Percentiles rank a stretch among this genome's conserved stretches.
Evolutionary conservation across 1,139 yeast species (phyloP).

Genomic region (Hansenula anomala): DNA sequence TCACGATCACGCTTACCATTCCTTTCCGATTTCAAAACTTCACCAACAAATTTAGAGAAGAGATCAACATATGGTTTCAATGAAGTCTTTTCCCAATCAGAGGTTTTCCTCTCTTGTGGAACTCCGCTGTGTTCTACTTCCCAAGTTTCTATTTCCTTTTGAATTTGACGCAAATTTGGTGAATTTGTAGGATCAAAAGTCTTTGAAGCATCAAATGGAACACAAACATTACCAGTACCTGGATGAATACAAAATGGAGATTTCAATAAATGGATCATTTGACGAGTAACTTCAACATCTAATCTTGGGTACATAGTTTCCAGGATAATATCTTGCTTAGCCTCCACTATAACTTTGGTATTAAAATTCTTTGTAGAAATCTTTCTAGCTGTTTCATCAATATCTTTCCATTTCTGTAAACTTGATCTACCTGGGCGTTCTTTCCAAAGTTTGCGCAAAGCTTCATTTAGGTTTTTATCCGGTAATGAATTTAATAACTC

Average conservation of each 20-base stretch:
- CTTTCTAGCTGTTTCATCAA: slow-evolving; percentile 50
- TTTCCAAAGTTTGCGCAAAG: slow-evolving; percentile 54
- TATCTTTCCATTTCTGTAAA: slow-evolving; percentile 75
- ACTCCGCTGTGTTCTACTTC: slow-evolving; percentile 31
- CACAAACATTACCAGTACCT: slow-evolving; percentile 95
- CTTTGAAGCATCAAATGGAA: slow-evolving; percentile 69
- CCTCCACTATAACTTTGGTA: slow-evolving; percentile 46
- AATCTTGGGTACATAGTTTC: slow-evolving; percentile 84
- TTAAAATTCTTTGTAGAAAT: slow-evolving; percentile 25
- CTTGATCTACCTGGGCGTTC: slow-evolving; percentile 42
- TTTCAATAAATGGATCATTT: slow-evolving; percentile 84
- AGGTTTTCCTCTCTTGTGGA: slow-evolving; percentile 23
- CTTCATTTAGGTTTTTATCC: slow-evolving; percentile 50
- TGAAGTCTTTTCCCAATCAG: slow-evolving; percentile 62
- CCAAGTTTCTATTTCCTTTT: slow-evolving; percentile 34
- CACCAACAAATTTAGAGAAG: slow-evolving; percentile 60
- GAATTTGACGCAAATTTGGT: slow-evolving; percentile 66
- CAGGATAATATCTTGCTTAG: slow-evolving; percentile 80
- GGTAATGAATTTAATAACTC: slow-evolving; percentile 54
- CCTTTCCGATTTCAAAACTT: slow-evolving; percentile 52
- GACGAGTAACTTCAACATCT: slow-evolving; percentile 90
- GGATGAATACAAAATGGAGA: slow-evolving; percentile 99
- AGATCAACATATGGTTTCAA: slow-evolving; percentile 71
- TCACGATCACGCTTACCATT: slow-evolving; percentile 42
- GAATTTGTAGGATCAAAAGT: slow-evolving; percentile 77